Evolutionary conservation across 2,329 filamentous ascomycete species (phyloP).

Genomic region (Penicillium hordei): DNA sequence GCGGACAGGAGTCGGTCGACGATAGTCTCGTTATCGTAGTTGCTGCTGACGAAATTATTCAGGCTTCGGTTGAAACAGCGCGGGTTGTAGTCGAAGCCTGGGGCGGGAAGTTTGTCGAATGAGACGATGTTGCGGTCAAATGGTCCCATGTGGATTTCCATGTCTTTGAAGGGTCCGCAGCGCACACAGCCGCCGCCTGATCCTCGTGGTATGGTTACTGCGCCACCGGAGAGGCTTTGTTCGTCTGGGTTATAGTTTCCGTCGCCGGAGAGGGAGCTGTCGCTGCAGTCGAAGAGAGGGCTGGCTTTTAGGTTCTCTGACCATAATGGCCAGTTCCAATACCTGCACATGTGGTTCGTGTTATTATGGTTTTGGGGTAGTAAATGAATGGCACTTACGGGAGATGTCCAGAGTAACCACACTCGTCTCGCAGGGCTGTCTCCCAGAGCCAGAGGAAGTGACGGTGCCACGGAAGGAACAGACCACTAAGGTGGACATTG

Average conservation of each 20-base stretch:
- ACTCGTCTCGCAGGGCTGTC: conserved; percentile 31
- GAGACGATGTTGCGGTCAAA: conserved; percentile 17
- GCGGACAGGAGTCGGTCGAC: conserved; percentile 17
- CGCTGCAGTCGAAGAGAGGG: conserved; percentile 51
- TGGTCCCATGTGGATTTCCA: conserved; percentile 31
- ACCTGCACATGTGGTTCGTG: conserved; percentile 23
- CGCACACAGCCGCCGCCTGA: conserved; percentile 40
- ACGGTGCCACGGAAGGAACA: conserved; percentile 37
- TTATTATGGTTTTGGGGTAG: background rate
- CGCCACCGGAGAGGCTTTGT: conserved; percentile 24
- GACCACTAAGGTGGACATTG: conserved; percentile 22
- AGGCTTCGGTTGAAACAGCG: conserved; percentile 31
- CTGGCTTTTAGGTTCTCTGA: conserved; percentile 41
- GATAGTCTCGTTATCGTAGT: conserved; percentile 21
- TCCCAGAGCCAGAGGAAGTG: conserved; percentile 34
- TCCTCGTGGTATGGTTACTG: conserved; percentile 43
- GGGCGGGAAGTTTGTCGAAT: conserved; percentile 15
- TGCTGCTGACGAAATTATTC: conserved; percentile 28
- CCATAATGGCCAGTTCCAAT: conserved; percentile 49
- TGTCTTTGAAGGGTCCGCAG: conserved; percentile 41
- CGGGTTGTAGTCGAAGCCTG: conserved; percentile 29
- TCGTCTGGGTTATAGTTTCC: conserved; percentile 38
- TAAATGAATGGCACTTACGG: conserved; percentile 13
- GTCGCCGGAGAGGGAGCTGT: conserved; percentile 47
- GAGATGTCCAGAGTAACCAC: conserved; percentile 36